These are phyloP conservation scores for Blastobotrys ciferrii DNA, from an alignment of 1,139 yeast species.

Conservation along the genomic window DNA sequence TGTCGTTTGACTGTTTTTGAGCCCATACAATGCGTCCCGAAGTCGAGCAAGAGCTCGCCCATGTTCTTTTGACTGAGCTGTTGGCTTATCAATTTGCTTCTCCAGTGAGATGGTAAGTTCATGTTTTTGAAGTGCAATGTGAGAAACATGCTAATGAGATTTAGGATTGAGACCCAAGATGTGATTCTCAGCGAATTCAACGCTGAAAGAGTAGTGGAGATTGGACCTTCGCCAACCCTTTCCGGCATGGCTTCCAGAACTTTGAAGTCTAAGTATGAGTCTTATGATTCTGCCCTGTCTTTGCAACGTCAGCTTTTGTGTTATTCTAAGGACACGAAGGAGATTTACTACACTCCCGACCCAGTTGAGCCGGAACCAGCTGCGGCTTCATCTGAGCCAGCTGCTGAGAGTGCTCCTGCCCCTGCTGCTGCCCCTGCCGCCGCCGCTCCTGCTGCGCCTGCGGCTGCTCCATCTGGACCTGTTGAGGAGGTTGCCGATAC, in stretches of 20 bases:
- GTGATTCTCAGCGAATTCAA: slow-evolving; percentile 90
- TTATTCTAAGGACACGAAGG: slow-evolving; percentile 93
- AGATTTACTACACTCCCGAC: slow-evolving; percentile 93
- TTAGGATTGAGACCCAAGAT: slow-evolving; percentile 90
- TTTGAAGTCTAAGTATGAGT: slow-evolving; percentile 91
- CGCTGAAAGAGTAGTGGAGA: slow-evolving; percentile 95
- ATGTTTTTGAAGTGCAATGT: not conserved
- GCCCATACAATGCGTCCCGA: slow-evolving; percentile 79
- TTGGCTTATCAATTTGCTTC: slow-evolving; percentile 98
- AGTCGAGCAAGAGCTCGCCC: slow-evolving; percentile 96
- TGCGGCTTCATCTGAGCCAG: slow-evolving; percentile 30
- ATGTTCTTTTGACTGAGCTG: slow-evolving; percentile 87
- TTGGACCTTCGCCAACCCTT: slow-evolving; percentile 97
- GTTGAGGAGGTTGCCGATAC: slow-evolving; percentile 83
- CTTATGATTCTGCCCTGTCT: slow-evolving; percentile 95
- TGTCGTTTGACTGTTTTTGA: not conserved
- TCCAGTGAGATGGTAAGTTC: slow-evolving; percentile 86
- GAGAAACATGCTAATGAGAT: slow-evolving; percentile 8
- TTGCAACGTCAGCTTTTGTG: slow-evolving; percentile 95
- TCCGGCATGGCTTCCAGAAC: slow-evolving; percentile 99
- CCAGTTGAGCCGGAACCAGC: slow-evolving; percentile 59
- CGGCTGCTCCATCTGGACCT: slow-evolving; percentile 66
- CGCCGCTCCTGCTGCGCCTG: slow-evolving; percentile 59
- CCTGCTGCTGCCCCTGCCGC: slow-evolving; percentile 48
- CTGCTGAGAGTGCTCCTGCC: slow-evolving; percentile 43